phyloP scores from a whole-genome alignment of 306 rosid species.

The Neltuma alba region DNA sequence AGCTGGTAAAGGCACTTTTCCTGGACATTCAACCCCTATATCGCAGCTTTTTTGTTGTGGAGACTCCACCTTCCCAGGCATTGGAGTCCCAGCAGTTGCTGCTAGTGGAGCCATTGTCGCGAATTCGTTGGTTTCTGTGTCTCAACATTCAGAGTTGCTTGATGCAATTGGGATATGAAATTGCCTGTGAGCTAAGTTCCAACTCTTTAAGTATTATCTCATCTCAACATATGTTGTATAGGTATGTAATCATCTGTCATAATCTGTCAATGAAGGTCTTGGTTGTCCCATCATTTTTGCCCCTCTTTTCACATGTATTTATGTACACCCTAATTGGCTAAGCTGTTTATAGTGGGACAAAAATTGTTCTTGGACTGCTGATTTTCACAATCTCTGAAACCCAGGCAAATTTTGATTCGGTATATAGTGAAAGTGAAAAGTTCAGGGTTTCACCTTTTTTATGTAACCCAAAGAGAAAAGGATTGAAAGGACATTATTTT shows the following conservation, averaged over 20 bases:
- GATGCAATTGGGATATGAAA: conserved; percentile 86
- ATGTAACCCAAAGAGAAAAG: not conserved
- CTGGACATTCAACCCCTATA: conserved; percentile 80
- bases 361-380: not conserved
- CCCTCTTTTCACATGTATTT: not conserved
- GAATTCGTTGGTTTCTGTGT: conserved; percentile 79
- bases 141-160: conserved; percentile 81
- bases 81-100: conserved; percentile 97
- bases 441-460: not conserved
- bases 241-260: not conserved
- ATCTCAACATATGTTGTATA: not conserved
- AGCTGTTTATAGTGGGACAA: not conserved
- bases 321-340: not conserved
- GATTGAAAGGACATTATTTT: not conserved
- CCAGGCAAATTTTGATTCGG: no score
- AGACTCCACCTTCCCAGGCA: conserved; percentile 96
- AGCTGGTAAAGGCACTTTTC: conserved; percentile 70
- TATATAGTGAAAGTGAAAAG: not conserved
- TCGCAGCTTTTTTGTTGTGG: conserved; percentile 85
- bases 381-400: not conserved
- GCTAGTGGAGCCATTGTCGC: conserved; percentile 98
- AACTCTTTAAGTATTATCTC: not conserved
- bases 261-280: not conserved
- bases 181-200: not conserved
- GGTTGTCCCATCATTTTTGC: not conserved